phyloP scores from a whole-genome alignment of 2,329 filamentous ascomycete genomes.

The Pseudopithomyces chartarum region DNA sequence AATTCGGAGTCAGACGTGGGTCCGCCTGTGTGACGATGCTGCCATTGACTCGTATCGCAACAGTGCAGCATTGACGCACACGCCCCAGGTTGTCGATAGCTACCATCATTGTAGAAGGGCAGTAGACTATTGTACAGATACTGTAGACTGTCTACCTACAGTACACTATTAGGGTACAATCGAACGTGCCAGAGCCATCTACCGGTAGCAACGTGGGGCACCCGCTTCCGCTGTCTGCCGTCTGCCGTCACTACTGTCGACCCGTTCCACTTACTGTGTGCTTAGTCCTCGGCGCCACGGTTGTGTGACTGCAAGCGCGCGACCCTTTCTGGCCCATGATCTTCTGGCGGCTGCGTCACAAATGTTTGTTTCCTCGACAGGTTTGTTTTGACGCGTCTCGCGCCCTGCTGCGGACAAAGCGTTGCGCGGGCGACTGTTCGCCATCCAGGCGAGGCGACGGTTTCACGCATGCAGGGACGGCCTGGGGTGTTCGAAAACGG shows the following conservation, averaged over 20 bases:
- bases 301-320: not conserved
- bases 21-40: no score
- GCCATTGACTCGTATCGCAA: no score
- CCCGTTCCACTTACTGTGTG: no score
- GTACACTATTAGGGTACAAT: no score
- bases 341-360: not conserved
- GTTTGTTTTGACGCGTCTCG: constrained; percentile 1
- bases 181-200: no score
- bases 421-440: not conserved
- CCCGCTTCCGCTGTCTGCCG: no score
- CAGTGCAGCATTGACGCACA: no score
- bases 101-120: not conserved
- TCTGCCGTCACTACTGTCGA: not conserved
- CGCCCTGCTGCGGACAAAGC: constrained; percentile 2
- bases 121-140: no score
- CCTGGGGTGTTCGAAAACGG: not conserved
- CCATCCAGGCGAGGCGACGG: not conserved
- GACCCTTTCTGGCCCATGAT: not conserved
- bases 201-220: not conserved
- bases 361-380: constrained; percentile 3
- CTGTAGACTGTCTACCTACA: no score
- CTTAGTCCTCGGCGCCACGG: not conserved
- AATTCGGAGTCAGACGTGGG: no score
- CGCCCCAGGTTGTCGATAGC: not conserved
- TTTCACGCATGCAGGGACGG: constrained; percentile 7